Evolutionary conservation across 2,329 filamentous ascomycete species (phyloP).

Genomic region (Nemania diffusa): DNA sequence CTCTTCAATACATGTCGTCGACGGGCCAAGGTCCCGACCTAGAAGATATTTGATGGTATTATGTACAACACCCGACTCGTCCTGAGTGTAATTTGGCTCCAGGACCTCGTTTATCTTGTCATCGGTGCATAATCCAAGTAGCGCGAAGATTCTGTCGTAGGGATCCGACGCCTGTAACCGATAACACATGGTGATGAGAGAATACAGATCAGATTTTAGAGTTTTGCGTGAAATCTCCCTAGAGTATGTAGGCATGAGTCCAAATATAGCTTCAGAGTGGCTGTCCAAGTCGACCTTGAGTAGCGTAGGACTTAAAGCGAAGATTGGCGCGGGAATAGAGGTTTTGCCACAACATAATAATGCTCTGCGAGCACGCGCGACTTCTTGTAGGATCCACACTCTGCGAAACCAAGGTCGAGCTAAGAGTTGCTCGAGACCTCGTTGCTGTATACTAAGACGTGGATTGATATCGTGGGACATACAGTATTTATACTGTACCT

Average conservation of each 20-base stretch:
- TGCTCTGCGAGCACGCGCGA: conserved; percentile 17
- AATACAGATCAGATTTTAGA: not conserved
- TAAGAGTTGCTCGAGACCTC: conserved; percentile 1
- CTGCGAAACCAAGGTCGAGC: conserved; percentile 14
- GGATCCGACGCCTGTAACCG: conserved; percentile 11
- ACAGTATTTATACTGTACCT: not conserved
- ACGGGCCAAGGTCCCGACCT: not conserved
- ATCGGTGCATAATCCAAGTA: conserved; percentile 24
- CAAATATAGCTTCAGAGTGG: conserved; percentile 6
- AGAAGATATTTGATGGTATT: not conserved
- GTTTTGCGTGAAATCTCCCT: not conserved
- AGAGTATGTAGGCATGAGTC: conserved; percentile 18
- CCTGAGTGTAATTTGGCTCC: conserved; percentile 3
- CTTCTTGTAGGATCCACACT: conserved; percentile 29
- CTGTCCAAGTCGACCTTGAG: not conserved
- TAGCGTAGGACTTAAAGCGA: not conserved
- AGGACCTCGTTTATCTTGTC: not conserved
- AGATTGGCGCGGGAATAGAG: conserved; percentile 2
- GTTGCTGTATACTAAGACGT: not conserved
- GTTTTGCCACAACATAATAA: conserved; percentile 8
- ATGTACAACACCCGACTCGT: not conserved
- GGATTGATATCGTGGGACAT: not conserved
- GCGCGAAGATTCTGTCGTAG: conserved; percentile 24
- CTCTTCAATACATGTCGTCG: not conserved
- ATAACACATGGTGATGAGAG: not conserved